These are phyloP conservation scores for Citrus glauca DNA, from an alignment of 345 rosid species.

Conservation along the genomic window DNA sequence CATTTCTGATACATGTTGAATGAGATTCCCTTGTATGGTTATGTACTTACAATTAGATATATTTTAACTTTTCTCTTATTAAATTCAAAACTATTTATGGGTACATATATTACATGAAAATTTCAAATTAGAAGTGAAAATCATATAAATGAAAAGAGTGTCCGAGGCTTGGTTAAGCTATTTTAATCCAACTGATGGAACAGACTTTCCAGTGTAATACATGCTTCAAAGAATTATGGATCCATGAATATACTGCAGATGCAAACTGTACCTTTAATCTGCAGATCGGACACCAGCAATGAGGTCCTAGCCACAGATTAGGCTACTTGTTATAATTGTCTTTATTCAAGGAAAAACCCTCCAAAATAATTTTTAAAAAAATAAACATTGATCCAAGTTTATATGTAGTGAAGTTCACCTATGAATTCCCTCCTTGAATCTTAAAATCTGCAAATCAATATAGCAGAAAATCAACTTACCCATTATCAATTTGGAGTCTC, in stretches of 20 bases:
- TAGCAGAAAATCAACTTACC: conserved; percentile 45
- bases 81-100: not conserved
- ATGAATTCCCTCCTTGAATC: not conserved
- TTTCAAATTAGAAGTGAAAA: not conserved
- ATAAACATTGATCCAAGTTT: not conserved
- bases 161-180: not conserved
- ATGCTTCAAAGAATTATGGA: not conserved
- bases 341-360: not conserved
- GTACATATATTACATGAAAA: not conserved
- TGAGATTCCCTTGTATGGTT: not conserved
- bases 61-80: not conserved
- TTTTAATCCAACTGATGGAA: not conserved
- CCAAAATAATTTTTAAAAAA: not conserved
- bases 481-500: conserved; percentile 88
- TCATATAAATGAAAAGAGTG: not conserved
- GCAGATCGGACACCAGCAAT: not conserved
- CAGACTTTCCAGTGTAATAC: not conserved
- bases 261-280: not conserved
- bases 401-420: conserved; percentile 6
- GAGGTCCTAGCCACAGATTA: not conserved
- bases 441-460: not conserved
- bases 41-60: not conserved
- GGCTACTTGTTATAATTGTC: not conserved
- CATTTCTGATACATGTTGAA: not conserved
- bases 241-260: not conserved